These are phyloP conservation scores for Talaromyces sp. DNA, from an alignment of 2,329 filamentous ascomycete species.

Conservation along the genomic window DNA sequence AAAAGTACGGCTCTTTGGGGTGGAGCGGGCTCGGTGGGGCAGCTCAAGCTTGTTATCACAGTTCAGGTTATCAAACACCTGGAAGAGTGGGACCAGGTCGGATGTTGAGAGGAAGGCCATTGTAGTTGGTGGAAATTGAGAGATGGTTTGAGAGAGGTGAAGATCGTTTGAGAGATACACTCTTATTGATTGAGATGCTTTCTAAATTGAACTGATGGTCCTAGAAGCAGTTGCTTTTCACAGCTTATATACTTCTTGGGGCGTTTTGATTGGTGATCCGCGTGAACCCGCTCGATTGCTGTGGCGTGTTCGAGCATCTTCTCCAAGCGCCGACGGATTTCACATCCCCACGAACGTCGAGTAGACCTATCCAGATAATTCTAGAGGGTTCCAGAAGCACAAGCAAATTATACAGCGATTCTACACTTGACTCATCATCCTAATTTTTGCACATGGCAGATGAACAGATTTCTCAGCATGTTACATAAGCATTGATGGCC, in stretches of 20 bases:
- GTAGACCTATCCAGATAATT: no score
- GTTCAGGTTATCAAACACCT: constrained; percentile 47
- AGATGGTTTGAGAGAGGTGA: constrained; percentile 4
- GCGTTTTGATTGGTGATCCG: constrained; percentile 5
- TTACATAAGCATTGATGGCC: neutral
- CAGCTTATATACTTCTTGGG: constrained; percentile 12
- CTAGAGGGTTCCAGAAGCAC: no score
- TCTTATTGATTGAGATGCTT: neutral
- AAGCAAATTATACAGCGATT: no score
- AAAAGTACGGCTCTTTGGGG: constrained; percentile 34
- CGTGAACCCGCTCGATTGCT: constrained; percentile 14
- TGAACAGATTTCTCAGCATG: no score
- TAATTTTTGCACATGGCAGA: no score
- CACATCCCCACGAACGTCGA: no score
- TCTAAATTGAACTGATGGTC: constrained; percentile 1
- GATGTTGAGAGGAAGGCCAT: constrained; percentile 46
- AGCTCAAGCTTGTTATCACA: constrained; percentile 49
- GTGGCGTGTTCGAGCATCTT: constrained; percentile 15
- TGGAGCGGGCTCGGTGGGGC: constrained; percentile 32
- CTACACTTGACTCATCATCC: no score
- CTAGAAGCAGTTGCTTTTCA: neutral
- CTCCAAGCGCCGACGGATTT: constrained; percentile 11
- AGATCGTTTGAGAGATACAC: constrained; percentile 9
- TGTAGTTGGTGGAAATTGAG: constrained; percentile 32
- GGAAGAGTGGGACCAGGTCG: constrained; percentile 47